Base-by-base conservation (phyloP, 192 early-diverging fungal species). In the Entomortierella parvispora region DNA sequence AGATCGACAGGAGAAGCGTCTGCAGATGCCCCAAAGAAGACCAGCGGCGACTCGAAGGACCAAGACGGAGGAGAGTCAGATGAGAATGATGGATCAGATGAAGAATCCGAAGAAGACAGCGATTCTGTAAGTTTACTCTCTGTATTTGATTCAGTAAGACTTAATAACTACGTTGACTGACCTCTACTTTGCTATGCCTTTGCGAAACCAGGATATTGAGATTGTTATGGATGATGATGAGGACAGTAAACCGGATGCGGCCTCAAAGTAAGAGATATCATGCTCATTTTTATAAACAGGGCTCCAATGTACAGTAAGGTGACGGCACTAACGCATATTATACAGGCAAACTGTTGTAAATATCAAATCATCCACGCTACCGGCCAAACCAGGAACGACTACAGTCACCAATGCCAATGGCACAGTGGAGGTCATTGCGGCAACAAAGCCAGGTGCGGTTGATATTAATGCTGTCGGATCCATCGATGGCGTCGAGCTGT, bases 401-500 rank as follows among this genome's bases (percentile, higher is more conserved):
- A 78, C 79, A 18, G 57, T 79, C 12, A 74, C 80, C 5, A 80
- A 81, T 17, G 74, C 65, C 15, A 63, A 68, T 29, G 74, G 74
- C 8, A 68, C 65, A 43, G 68, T 84, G 40, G 89, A 75, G 44
- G 69, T 72, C 4, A 62, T 62, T 15, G 68, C 81, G 28, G 53
- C 79, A 12, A 69, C 79, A 32, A 72, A 80, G 47, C 61, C 80
- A 20, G 78, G 75, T 18, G 87, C 79, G 10, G 79, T 89, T 2
- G 83, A 94, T 64, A 68, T 96, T 2, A 88, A 95, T 45, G 87
- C 84, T 14, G 85, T 92, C n/a, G 94, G 93, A 15, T 65, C 88
- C 44, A 87, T 88, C 44, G 91, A 99, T 47, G 93, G 92, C 4
- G 86, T 92, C 55, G 90, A 90, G 52, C 86, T 99, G 52, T 94